Base-by-base conservation (phyloP, 495 filamentous ascomycete species). In the Podospora australis region DNA sequence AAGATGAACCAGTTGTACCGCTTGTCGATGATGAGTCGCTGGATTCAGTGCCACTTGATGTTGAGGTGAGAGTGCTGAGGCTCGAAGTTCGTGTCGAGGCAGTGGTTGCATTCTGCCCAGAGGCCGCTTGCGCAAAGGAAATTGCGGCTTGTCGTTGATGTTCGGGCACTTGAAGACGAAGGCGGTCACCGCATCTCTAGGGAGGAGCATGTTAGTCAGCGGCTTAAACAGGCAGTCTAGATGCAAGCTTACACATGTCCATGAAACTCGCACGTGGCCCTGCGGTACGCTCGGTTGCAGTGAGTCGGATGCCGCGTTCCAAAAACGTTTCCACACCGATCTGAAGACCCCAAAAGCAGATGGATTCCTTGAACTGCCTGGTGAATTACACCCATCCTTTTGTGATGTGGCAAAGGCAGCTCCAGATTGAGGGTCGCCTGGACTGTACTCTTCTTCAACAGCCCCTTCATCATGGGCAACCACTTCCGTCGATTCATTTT, bases 241-340 rank as follows among this genome's bases (percentile, higher is more conserved):
- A 13, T 4, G 9, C 30, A 34, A 44, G n/a, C 47, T 50, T 24
- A 50, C 47, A 30, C 48, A 50, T 4, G 21, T 50, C 48, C 48
- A 50, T 25, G 48, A 44, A 13, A 50, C 16, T 24, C 39, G 17
- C 23, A 38, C 39, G 2, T 44, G 28, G 4, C 39, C 48, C 4
- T 1, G 3, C 3, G 25, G 17, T n/a, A 38, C 19, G 1, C 9
- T 34, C 1, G 9, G 2, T 22, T 44, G 48, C 10, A 16, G 19
- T 1, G 38, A 10, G 10, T 29, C 29, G 19, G 45, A 39, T n/a
- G 13, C 11, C 6, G 29, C 39, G 20, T 25, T 25, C 14, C 20
- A 2, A n/a, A 10, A 38, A 6, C 26, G 23, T 25, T 38, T 24
- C 45, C 45, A 48, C 13, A 10, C 11, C 21, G 2, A 14, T 13